phyloP scores from a whole-genome alignment of 768 basidiomycete species.

The Mycena filopes region DNA sequence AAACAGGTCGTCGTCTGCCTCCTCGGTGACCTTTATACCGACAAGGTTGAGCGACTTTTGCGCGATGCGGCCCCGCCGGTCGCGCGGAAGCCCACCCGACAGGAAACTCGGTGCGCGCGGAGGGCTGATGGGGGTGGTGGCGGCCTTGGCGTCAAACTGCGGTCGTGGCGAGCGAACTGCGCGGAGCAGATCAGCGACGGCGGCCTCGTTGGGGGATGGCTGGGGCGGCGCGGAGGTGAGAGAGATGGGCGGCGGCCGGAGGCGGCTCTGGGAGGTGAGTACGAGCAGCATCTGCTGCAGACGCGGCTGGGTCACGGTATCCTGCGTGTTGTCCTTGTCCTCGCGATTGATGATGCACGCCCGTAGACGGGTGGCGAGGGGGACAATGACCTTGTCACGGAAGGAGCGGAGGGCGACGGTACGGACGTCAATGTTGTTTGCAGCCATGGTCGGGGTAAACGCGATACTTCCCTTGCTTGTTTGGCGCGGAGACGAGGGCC shows the following conservation, averaged over 20 bases:
- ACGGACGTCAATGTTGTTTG: slow-evolving; percentile 80
- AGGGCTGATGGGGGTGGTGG: slow-evolving; percentile 38
- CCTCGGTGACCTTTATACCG: slow-evolving; percentile 42
- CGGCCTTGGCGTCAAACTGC: slow-evolving; percentile 46
- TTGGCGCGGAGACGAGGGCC: slow-evolving; percentile 61
- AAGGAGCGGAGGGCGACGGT: slow-evolving; percentile 83
- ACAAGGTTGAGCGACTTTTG: slow-evolving; percentile 49
- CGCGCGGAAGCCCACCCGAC: slow-evolving; percentile 77
- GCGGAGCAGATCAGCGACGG: slow-evolving; percentile 73
- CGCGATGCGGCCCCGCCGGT: slow-evolving; percentile 81
- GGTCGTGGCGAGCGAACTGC: slow-evolving; percentile 66
- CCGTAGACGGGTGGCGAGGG: slow-evolving; percentile 66
- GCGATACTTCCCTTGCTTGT: slow-evolving; percentile 55
- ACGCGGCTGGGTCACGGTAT: slow-evolving; percentile 7
- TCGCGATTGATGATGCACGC: slow-evolving; percentile 62
- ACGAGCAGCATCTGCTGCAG: slow-evolving; percentile 64
- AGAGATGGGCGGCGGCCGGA: slow-evolving; percentile 66
- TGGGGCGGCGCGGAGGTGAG: slow-evolving; percentile 66
- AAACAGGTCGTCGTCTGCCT: slow-evolving; percentile 52
- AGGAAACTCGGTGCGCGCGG: slow-evolving; percentile 73
- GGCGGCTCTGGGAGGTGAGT: slow-evolving; percentile 75
- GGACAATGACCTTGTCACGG: slow-evolving; percentile 81
- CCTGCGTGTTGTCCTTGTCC: slow-evolving; percentile 48
- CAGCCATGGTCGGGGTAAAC: slow-evolving; percentile 45
- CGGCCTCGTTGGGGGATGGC: slow-evolving; percentile 72